phyloP scores from a whole-genome alignment of 768 basidiomycete species.

The Mycena rebaudengoi region DNA sequence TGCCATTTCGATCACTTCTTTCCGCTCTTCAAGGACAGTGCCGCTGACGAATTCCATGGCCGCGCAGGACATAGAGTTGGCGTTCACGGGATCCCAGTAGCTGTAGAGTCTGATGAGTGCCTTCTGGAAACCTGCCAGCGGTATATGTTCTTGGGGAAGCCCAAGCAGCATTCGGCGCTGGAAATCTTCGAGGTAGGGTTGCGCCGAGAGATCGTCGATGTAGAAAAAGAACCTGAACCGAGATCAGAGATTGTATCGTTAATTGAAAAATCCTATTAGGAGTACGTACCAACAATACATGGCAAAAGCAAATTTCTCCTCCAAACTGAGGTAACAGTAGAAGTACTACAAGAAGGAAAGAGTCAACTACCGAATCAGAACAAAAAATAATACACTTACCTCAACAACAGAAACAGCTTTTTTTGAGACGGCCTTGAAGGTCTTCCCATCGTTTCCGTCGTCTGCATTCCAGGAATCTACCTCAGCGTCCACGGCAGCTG shows the following conservation, averaged over 20 bases:
- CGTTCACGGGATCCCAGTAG: conserved; percentile 25
- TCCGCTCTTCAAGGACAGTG: conserved; percentile 25
- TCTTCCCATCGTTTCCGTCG: background rate
- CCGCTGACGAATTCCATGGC: conserved; percentile 28
- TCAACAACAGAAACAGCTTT: background rate
- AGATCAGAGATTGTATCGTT: background rate
- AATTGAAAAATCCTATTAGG: no score
- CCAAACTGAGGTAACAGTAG: conserved; percentile 26
- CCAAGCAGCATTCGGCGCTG: conserved; percentile 26
- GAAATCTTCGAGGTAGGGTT: conserved; percentile 16
- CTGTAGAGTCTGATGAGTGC: conserved; percentile 21
- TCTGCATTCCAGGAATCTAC: background rate
- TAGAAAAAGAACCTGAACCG: conserved; percentile 30
- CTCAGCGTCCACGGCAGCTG: background rate
- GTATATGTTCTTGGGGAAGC: conserved; percentile 27
- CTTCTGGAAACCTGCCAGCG: conserved; percentile 21
- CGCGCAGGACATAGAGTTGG: conserved; percentile 27
- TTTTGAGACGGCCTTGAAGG: background rate
- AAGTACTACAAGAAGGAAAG: no score
- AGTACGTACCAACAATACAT: conserved; percentile 29
- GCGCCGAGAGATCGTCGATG: conserved; percentile 28
- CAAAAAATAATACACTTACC: background rate
- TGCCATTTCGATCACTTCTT: conserved; percentile 9
- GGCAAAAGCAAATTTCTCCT: conserved; percentile 26
- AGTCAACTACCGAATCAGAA: no score